These are phyloP conservation scores for Porphyrellus cyaneotinctus DNA, from an alignment of 768 basidiomycete genomes.

Conservation along the genomic window DNA sequence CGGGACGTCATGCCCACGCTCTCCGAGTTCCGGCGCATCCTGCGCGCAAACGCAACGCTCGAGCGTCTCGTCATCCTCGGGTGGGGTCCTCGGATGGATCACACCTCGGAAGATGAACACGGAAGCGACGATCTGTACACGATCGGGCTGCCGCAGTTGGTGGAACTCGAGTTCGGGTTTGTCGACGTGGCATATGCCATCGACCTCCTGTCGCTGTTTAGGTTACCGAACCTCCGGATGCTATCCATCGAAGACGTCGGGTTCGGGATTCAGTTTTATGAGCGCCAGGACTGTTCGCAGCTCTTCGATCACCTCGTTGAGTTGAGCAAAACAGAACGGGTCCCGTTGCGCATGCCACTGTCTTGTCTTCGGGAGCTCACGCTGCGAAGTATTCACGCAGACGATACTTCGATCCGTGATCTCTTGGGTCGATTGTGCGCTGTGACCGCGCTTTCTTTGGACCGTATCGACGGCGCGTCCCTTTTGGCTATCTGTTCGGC, in stretches of 20 bases:
- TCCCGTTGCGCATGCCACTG: slow-evolving; percentile 2
- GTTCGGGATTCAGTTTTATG: slow-evolving; percentile 32
- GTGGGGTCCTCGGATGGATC: slow-evolving; percentile 44
- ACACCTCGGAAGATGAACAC: neutral
- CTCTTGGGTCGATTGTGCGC: slow-evolving; percentile 4
- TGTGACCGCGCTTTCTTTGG: slow-evolving; percentile 7
- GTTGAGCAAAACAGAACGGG: neutral
- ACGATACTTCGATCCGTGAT: neutral
- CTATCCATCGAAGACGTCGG: slow-evolving; percentile 48
- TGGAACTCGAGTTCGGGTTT: slow-evolving; percentile 40
- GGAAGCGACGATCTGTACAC: neutral
- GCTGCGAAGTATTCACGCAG: slow-evolving; percentile 9
- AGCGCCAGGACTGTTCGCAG: slow-evolving; percentile 33
- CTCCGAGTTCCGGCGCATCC: slow-evolving; percentile 41
- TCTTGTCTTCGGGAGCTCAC: slow-evolving; percentile 7
- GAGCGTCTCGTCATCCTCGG: slow-evolving; percentile 46
- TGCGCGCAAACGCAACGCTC: slow-evolving; percentile 38
- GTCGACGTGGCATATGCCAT: slow-evolving; percentile 39
- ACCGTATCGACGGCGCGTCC: slow-evolving; percentile 1
- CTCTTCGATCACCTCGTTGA: slow-evolving; percentile 35
- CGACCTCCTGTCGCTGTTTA: slow-evolving; percentile 37
- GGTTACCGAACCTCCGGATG: slow-evolving; percentile 34
- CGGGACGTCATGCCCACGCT: slow-evolving; percentile 53
- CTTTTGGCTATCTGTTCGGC: slow-evolving; percentile 5
- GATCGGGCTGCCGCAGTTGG: slow-evolving; percentile 31